Evolutionary conservation across 1,284 basidiomycete genomes (phyloP), one percentile per base, ranked within the genome.

Genomic region (Apiotrichum sp.): DNA sequence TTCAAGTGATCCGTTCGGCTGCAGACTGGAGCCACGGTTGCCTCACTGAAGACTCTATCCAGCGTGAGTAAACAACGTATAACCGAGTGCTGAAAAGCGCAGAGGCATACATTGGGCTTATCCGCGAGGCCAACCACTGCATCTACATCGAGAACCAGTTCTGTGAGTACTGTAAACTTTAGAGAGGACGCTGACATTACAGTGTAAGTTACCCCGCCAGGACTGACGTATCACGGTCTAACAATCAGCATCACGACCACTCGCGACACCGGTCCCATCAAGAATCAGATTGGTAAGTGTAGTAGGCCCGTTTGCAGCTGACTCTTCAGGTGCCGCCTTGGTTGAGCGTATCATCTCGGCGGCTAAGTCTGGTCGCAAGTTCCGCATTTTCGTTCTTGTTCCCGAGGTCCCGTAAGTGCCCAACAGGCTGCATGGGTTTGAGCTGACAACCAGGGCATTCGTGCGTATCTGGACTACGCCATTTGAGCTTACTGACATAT

Each of bases 131-230:
- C 0, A 84, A 85, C 62, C 88, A 93, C 71, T 91, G 81, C 72
- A 89, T 96, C 64, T 93, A 92, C 73, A 93, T 95, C 61, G 89
- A 95, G 77, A 95, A 96, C 67, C 91, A 95, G 72, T 95, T 93
- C 79, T 95, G 88, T 91, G 65, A 75, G 88, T 80, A 9, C n/a
- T 22, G 22, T 22, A 22, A 22, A 22, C 22, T 22, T 22, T 22
- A 22, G 22, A 22, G 22, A 22, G 22, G 35, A 14, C 7, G 5
- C 22, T 22, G 22, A 22, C 22, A 22, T 22, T 22, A 22, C 22
- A 22, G 22, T 22, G 22, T 22, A 22, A 22, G 22, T 22, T 9
- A 41, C 3, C 35, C 14, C 11, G n/a, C n/a, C 13, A 35, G 13
- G 41, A 57, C 64, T 66, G 53, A 65, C 52, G 33, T 47, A 13